Evolutionary conservation across 495 filamentous ascomycete species (phyloP), one percentile per base, ranked within the genome.

Genomic region (Xylaria venustula): DNA sequence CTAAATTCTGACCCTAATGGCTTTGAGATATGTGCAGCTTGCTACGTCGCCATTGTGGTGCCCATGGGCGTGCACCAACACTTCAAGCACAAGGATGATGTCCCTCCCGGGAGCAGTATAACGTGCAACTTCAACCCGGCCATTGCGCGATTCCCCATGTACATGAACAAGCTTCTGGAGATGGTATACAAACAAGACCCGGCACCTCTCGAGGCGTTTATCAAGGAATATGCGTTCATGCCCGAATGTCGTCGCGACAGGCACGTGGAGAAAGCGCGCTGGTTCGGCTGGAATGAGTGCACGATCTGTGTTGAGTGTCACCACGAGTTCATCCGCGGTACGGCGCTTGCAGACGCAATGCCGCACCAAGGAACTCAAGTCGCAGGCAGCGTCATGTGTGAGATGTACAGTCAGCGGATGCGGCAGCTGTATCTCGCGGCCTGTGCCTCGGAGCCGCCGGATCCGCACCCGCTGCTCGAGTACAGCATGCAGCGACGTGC

Each of bases 351-450:
- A 7, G 44, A 49, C 20, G 45, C 42, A 9, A 37, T 58, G 44
- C 54, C 42, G n/a, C 9, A 26, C n/a, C 54, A 49, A 14, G 54
- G 45, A 7, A 40, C 45, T 7, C 30, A 36, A 9, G 44, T 40
- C 22, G 14, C 15, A 19, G 30, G 34, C 5, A 12, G 25, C 11
- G 44, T 57, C 41, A 57, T 57, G 54, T 57, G 54, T 37, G 54
- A 57, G 41, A 57, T 57, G 54, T 57, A 57, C 15, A 57, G 54
- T 19, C 26, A 23, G 32, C 54, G 54, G 15, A 58, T 58, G 54
- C 54, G 54, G 15, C 42, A 58, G 32, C 44, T 58, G 20, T 58
- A 58, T 20, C 54, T 58, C 2, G 44, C 30, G 14, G 30, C 44
- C 7, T 58, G 54, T 19, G 20, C 42, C 30, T 48, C 54, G 17